Evolutionary conservation across 129 eudicot species (phyloP).

Genomic region (Deinandra increscens): DNA sequence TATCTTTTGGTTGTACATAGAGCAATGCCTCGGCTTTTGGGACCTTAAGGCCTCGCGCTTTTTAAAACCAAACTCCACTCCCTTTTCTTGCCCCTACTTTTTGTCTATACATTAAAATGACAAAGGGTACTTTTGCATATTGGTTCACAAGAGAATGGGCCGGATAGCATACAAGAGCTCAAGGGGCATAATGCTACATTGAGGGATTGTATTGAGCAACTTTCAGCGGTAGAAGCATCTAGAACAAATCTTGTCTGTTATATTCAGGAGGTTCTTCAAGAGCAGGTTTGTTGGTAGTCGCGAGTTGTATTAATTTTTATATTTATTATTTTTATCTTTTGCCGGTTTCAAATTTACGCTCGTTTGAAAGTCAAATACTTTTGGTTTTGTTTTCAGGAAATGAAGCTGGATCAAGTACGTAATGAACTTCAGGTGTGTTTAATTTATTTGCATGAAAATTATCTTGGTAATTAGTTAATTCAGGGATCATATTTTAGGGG

Average conservation of each 20-base stretch:
- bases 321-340: not conserved
- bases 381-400: conserved; percentile 51
- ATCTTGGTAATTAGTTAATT: not conserved
- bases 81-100: not conserved
- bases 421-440: conserved; percentile 64
- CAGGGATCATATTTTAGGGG: too few relatives aligned
- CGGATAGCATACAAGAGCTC: conserved; percentile 57
- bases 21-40: too few relatives aligned
- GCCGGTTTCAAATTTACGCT: not conserved
- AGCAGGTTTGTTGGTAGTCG: conserved; percentile 64
- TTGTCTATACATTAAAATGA: not conserved
- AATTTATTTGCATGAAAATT: conserved; percentile 4
- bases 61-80: too few relatives aligned
- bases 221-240: conserved; percentile 58
- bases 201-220: conserved; percentile 67
- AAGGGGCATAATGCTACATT: conserved; percentile 66
- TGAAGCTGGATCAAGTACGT: conserved; percentile 71
- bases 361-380: not conserved
- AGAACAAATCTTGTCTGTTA: conserved; percentile 67
- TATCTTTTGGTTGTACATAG: too few relatives aligned
- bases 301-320: not conserved
- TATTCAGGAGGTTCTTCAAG: conserved; percentile 69
- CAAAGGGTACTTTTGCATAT: not conserved
- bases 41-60: too few relatives aligned
- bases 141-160: conserved; percentile 36